Conservation (phyloP, 352 stramenopile genomes). For the Globisporangium emineosum region DNA sequence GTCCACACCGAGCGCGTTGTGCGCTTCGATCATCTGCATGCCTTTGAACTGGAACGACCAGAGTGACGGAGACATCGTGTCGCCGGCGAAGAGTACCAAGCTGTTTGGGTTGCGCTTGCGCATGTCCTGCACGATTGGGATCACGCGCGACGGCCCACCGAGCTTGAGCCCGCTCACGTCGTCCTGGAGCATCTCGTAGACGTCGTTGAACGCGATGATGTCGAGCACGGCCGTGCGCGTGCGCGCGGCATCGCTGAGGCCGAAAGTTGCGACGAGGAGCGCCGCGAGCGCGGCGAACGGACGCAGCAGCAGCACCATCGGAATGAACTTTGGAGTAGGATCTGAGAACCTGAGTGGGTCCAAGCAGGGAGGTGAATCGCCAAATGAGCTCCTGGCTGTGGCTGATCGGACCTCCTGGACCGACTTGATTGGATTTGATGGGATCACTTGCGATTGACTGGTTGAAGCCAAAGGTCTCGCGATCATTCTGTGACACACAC, state of each 20-base stretch:
- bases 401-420: background rate
- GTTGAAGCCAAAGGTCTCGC: background rate
- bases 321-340: too few relatives aligned
- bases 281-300: background rate
- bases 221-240: slow-evolving; percentile 52
- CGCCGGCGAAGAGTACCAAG: slow-evolving; percentile 73
- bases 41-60: slow-evolving; percentile 80
- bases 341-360: background rate
- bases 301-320: slow-evolving; percentile 1
- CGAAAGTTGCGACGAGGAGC: background rate
- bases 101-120: slow-evolving; percentile 52
- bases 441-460: background rate
- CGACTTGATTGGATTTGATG: background rate
- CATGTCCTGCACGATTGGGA: slow-evolving; percentile 63
- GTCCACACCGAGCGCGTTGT: slow-evolving; percentile 75
- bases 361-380: background rate
- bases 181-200: slow-evolving; percentile 79
- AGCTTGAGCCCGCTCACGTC: slow-evolving; percentile 57
- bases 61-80: slow-evolving; percentile 81
- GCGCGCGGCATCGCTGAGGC: slow-evolving; percentile 17
- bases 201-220: slow-evolving; percentile 74
- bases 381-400: background rate
- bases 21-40: slow-evolving; percentile 75
- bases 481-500: background rate
- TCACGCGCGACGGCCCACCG: slow-evolving; percentile 68